Evolutionary conservation across 2,329 filamentous ascomycete species (phyloP).

Genomic region (Mycosphaerella sp.): DNA sequence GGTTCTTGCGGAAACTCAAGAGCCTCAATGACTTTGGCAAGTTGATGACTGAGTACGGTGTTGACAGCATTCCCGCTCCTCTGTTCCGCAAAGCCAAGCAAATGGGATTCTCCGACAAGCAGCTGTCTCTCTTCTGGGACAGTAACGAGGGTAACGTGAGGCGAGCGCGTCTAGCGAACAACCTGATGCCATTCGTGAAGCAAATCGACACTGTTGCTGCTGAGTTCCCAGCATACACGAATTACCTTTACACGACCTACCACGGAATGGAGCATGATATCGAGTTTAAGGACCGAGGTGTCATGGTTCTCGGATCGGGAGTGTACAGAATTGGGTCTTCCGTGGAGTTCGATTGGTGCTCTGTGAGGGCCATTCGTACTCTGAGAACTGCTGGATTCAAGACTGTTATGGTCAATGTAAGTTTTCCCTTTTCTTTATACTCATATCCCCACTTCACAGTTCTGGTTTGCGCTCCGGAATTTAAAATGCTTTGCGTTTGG

Average conservation of each 20-base stretch:
- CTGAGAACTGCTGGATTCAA: constrained; percentile 78
- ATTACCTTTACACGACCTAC: constrained; percentile 96
- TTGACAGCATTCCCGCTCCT: constrained; percentile 57
- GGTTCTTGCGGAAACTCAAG: constrained; percentile 92
- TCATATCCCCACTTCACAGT: too few species aligned
- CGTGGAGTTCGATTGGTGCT: constrained; percentile 99
- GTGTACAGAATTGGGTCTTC: constrained; percentile 97
- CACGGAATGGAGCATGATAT: constrained; percentile 85
- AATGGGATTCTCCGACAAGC: constrained; percentile 88
- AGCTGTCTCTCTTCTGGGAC: constrained; percentile 88
- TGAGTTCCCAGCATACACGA: constrained; percentile 89
- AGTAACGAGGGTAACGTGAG: constrained; percentile 91
- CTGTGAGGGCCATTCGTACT: constrained; percentile 86
- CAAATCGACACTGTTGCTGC: constrained; percentile 98
- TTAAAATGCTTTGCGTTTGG: too few species aligned
- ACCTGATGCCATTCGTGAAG: constrained; percentile 85
- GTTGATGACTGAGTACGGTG: constrained; percentile 63
- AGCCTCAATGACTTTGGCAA: constrained; percentile 84
- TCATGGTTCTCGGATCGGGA: constrained; percentile 94
- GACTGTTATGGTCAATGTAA: constrained; percentile 48
- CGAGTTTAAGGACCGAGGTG: constrained; percentile 76
- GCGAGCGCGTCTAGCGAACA: constrained; percentile 73
- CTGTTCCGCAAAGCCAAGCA: constrained; percentile 81
- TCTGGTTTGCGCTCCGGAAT: too few species aligned
- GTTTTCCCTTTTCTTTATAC: neutral